Conservation (phyloP, 352 stramenopile species). For the Saprolegnia diclina region DNA sequence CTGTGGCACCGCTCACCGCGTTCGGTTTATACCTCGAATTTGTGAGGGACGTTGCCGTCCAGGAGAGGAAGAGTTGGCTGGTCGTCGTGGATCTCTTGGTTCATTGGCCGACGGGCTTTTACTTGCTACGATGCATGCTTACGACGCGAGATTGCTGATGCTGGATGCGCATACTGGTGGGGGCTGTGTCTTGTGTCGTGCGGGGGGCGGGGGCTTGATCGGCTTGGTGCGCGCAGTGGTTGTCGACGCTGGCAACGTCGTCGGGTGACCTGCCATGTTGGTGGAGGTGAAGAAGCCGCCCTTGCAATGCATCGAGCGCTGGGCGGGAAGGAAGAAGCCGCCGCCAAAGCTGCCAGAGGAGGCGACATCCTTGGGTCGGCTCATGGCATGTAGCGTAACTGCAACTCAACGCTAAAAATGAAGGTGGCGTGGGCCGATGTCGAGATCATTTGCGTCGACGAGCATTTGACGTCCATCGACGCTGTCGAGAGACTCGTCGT, state of each 20-base stretch:
- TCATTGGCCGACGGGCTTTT: not conserved
- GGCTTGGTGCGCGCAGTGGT: constrained; percentile 6
- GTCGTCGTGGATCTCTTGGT: constrained; percentile 10
- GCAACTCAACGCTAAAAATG: constrained; percentile 8
- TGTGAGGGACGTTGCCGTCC: constrained; percentile 37
- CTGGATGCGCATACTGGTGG: not conserved
- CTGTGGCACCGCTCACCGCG: not conserved
- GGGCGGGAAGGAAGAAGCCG: constrained; percentile 52
- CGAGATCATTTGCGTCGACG: constrained; percentile 55
- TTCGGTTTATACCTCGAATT: constrained; percentile 38
- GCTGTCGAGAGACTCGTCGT: constrained; percentile 29
- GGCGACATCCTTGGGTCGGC: not conserved
- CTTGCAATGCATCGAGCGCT: constrained; percentile 49
- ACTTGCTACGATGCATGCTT: too few relatives aligned
- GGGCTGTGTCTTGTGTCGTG: not conserved
- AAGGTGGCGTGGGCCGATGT: not conserved
- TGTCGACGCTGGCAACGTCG: not conserved
- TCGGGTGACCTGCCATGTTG: not conserved
- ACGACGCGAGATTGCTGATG: too few relatives aligned
- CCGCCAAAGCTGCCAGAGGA: constrained; percentile 36
- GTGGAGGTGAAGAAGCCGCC: constrained; percentile 48
- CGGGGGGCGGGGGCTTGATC: not conserved
- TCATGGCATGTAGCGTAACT: not conserved
- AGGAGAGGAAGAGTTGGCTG: not conserved
- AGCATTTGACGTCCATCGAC: constrained; percentile 37